phyloP scores from a whole-genome alignment of 495 filamentous ascomycete species.

The Aspergillus wentii region DNA sequence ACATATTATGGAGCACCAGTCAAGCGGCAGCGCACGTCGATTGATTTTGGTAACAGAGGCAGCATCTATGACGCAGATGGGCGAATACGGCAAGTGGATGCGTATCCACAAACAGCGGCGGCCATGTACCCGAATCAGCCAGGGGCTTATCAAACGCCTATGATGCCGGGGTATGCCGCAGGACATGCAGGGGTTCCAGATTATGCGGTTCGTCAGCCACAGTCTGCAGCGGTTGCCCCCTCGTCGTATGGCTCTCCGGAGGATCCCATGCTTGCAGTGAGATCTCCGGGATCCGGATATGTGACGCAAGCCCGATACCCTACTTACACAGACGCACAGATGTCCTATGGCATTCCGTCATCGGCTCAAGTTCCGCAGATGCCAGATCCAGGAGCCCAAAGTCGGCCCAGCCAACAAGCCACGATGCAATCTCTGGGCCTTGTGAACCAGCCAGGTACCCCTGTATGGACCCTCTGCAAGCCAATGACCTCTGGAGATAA shows the following conservation, averaged over 20 bases:
- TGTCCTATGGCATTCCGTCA: conserved; percentile 30
- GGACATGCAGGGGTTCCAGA: conserved; percentile 37
- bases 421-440: conserved; percentile 37
- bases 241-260: conserved; percentile 6
- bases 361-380: conserved; percentile 32
- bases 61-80: conserved; percentile 36
- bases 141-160: conserved; percentile 30
- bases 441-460: conserved; percentile 39
- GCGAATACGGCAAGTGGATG: conserved; percentile 37
- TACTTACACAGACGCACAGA: conserved; percentile 20
- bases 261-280: conserved; percentile 10
- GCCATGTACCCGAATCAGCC: conserved; percentile 35
- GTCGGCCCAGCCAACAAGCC: conserved; percentile 34
- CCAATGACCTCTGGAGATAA: conserved; percentile 19
- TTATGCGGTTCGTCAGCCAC: conserved; percentile 34
- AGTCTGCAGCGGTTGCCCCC: conserved; percentile 4
- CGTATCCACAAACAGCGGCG: conserved; percentile 34
- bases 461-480: conserved; percentile 35
- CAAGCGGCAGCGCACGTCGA: conserved; percentile 41
- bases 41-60: conserved; percentile 38
- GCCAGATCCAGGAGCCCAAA: conserved; percentile 33
- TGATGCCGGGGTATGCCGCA: conserved; percentile 33
- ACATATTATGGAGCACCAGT: conserved; percentile 30
- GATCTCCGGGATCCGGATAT: conserved; percentile 11
- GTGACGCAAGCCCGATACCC: conserved; percentile 9